A percentile compares a stretch with the other conserved stretches of the same genome.
Conservation (phyloP, 1,284 basidiomycete genomes). For the Athelia sp. region DNA sequence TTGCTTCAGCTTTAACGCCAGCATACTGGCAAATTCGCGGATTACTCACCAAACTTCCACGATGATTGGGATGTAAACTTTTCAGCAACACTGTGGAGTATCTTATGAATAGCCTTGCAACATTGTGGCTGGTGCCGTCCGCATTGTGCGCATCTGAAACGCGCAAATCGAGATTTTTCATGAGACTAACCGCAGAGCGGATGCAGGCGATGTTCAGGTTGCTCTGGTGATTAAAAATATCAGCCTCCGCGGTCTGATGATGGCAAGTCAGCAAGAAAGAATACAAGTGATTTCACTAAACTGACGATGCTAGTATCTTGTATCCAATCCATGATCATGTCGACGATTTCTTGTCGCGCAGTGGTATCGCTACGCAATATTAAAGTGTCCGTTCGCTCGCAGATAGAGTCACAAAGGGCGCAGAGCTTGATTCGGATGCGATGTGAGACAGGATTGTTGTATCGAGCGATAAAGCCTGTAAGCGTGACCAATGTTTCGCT, state of each 20-base stretch:
- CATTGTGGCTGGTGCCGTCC: conserved; percentile 64
- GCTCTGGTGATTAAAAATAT: conserved; percentile 33
- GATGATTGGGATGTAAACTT: conserved; percentile 48
- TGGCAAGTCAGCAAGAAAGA: conserved; percentile 4
- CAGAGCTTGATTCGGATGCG: conserved; percentile 78
- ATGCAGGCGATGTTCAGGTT: conserved; percentile 75
- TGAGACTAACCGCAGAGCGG: conserved; percentile 66
- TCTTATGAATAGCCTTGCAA: conserved; percentile 74
- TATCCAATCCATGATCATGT: conserved; percentile 77
- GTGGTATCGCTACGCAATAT: conserved; percentile 62
- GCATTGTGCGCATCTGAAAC: conserved; percentile 49
- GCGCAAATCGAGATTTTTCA: conserved; percentile 72
- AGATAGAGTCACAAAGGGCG: conserved; percentile 63
- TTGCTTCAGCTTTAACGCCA: no score
- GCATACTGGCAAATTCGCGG: neutral
- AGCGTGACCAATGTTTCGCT: conserved; percentile 61
- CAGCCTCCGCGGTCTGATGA: conserved; percentile 21
- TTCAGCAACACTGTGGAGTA: conserved; percentile 67
- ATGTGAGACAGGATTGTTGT: conserved; percentile 47
- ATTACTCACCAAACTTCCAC: conserved; percentile 39
- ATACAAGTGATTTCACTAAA: conserved; percentile 6
- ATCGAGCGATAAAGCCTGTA: conserved; percentile 62
- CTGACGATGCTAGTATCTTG: conserved; percentile 44
- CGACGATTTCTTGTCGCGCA: conserved; percentile 67
- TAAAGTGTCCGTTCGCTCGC: conserved; percentile 56